These are phyloP conservation scores for Candida lessepsii DNA, from an alignment of 805 yeast species.

Conservation along the genomic window DNA sequence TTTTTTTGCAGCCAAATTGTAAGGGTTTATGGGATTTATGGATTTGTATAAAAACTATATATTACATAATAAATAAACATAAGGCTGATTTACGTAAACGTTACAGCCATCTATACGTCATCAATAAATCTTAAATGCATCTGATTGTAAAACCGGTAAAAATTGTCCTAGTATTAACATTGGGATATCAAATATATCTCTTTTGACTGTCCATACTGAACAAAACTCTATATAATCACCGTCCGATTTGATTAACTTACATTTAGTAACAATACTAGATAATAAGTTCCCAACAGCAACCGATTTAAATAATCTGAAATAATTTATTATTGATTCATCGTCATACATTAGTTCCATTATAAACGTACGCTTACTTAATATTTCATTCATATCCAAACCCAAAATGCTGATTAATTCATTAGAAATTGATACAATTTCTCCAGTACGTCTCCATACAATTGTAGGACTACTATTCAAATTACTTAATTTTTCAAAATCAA, in stretches of 20 bases:
- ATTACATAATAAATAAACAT: neutral
- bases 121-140: slow-evolving; percentile 32
- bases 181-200: slow-evolving; percentile 82
- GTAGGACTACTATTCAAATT: slow-evolving; percentile 71
- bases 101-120: too few relatives aligned
- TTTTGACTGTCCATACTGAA: slow-evolving; percentile 80
- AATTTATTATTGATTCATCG: slow-evolving; percentile 68
- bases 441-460: slow-evolving; percentile 82
- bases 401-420: slow-evolving; percentile 71
- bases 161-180: slow-evolving; percentile 83
- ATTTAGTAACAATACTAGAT: slow-evolving; percentile 50
- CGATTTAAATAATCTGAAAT: slow-evolving; percentile 68
- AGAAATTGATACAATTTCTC: slow-evolving; percentile 78
- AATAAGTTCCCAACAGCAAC: slow-evolving; percentile 69
- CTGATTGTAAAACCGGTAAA: slow-evolving; percentile 53
- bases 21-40: neutral
- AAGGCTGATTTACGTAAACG: too few relatives aligned
- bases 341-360: slow-evolving; percentile 78
- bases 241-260: slow-evolving; percentile 41
- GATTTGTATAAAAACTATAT: neutral
- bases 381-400: slow-evolving; percentile 57
- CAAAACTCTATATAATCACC: slow-evolving; percentile 55
- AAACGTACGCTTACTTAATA: slow-evolving; percentile 59
- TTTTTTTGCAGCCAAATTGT: too few relatives aligned
- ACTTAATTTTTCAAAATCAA: slow-evolving; percentile 45